A percentile compares a stretch with the other conserved stretches of the same genome.
Conservation (phyloP, 176 grass and related monocot genomes). For the Alloteropsis semialata region DNA sequence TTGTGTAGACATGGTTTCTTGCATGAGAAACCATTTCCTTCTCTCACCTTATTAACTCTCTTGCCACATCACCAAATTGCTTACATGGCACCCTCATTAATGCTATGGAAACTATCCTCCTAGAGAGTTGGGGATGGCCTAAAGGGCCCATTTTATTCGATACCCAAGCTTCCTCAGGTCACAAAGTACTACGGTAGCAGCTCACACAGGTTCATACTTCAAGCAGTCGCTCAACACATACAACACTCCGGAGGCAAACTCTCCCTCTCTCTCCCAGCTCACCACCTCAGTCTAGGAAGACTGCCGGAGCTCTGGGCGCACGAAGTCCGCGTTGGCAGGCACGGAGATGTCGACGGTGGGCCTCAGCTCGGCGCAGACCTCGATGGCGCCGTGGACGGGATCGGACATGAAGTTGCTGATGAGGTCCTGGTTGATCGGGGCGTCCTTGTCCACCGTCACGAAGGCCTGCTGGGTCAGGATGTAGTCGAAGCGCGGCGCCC, state of each 20-base stretch:
- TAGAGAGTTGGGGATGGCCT: no score
- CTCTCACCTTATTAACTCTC: no score
- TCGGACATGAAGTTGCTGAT: slow-evolving; percentile 84
- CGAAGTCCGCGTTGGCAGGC: slow-evolving; percentile 77
- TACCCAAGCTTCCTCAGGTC: not conserved
- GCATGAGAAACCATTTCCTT: no score
- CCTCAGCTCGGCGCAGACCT: slow-evolving; percentile 70
- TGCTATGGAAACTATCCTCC: no score
- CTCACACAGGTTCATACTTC: slow-evolving; percentile 7
- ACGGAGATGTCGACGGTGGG: slow-evolving; percentile 91
- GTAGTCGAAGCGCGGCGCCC: slow-evolving; percentile 78
- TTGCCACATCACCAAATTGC: no score
- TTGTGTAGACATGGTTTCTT: no score
- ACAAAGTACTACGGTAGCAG: slow-evolving; percentile 5
- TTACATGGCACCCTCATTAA: no score
- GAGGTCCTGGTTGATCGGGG: slow-evolving; percentile 75
- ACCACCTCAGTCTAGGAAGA: slow-evolving; percentile 20
- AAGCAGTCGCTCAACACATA: slow-evolving; percentile 7
- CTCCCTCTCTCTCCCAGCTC: not conserved
- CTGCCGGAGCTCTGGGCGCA: slow-evolving; percentile 75
- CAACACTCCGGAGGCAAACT: not conserved
- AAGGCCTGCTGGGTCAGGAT: slow-evolving; percentile 86
- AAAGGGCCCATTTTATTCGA: slow-evolving; percentile 34
- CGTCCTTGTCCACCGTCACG: slow-evolving; percentile 49
- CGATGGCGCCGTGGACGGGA: slow-evolving; percentile 65